Percentiles rank a stretch among this genome's conserved stretches.
Evolutionary conservation across 2,329 filamentous ascomycete genomes (phyloP).

Genomic region (Aureobasidium namibiae): DNA sequence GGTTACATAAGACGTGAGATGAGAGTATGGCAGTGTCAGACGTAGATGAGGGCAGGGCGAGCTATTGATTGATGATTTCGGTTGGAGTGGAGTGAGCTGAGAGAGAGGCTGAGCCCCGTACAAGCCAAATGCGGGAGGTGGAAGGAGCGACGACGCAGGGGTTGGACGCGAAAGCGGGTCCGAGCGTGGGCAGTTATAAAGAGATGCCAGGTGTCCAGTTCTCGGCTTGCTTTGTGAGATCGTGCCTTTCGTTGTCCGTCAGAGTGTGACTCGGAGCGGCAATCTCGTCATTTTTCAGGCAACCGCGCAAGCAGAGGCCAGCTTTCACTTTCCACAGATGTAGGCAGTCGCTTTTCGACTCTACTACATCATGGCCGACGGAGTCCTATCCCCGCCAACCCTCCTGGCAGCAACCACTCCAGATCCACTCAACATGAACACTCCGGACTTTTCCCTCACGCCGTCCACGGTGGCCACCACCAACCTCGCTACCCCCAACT

Average conservation of each 20-base stretch:
- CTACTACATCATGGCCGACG: slow-evolving; percentile 9
- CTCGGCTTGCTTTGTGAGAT: not conserved
- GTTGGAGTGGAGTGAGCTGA: not conserved
- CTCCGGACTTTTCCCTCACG: slow-evolving; percentile 7
- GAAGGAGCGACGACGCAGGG: not conserved
- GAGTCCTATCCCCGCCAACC: not conserved
- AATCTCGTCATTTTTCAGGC: not conserved
- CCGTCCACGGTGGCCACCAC: not conserved
- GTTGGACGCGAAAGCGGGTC: not conserved
- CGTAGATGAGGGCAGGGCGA: not conserved
- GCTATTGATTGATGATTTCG: not conserved
- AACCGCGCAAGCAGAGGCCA: slow-evolving; percentile 5
- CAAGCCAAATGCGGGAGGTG: not conserved
- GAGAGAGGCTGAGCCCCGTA: not conserved
- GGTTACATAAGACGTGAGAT: not conserved
- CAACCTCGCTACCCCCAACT: not conserved
- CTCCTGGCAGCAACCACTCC: slow-evolving; percentile 8
- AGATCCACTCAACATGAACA: slow-evolving; percentile 14
- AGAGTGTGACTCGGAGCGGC: not conserved
- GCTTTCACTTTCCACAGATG: slow-evolving; percentile 6
- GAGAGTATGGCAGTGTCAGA: not conserved
- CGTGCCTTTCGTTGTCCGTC: not conserved
- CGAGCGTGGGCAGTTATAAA: not conserved
- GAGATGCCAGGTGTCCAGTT: not conserved
- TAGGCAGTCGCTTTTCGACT: not conserved